Base-by-base conservation (phyloP, 768 basidiomycete genomes). In the Trichaptum fuscoviolaceum region DNA sequence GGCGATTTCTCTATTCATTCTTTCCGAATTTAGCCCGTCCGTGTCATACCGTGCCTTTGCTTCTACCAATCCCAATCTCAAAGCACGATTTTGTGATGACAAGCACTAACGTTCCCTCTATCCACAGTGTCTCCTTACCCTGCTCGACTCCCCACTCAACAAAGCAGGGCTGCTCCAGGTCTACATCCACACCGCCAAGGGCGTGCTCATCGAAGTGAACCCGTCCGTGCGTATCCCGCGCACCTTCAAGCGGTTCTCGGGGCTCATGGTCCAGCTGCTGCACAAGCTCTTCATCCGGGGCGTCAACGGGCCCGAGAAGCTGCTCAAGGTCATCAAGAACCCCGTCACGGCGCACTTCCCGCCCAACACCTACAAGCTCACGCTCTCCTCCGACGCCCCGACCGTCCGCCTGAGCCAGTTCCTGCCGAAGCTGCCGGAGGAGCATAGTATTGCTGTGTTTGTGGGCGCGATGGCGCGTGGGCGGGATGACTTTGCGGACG, bases 401-500 rank as follows among this genome's bases (percentile, higher is more conserved):
- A 91, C 89, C 1, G 82, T 91, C 68, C 84, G 91, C 58, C 79
- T 99, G 60, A 94, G 93, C 1, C 81, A 85, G 66, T 98, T 93
- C 80, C 81, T 99, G 59, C 89, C 89, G 0, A 92, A 89, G 0
- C 78, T 99, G 7, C 95, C 96, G 0, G 84, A 89, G 65, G 92
- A 93, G 5, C 94, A 98, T 72, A 90, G 90, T 42, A 80, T 99
- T 64, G 95, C 94, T 20, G 92, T 99, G 65, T 97, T 98, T 71
- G 95, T 99, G 65, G 96, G 96, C 62, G 97, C 96, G 24, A 99
- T 99, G 96, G 96, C 96, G 7, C 84, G 96, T 66, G 96, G 96
- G 12, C 88, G 85, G 63, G 97, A 99, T 71, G 93, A 96, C 79
- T 99, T 99, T 80, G 97, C 97, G 17, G 97, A 99, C 77, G 90